Conservation (phyloP, 2,329 filamentous ascomycete genomes). For the Trichophyton rubrum region DNA sequence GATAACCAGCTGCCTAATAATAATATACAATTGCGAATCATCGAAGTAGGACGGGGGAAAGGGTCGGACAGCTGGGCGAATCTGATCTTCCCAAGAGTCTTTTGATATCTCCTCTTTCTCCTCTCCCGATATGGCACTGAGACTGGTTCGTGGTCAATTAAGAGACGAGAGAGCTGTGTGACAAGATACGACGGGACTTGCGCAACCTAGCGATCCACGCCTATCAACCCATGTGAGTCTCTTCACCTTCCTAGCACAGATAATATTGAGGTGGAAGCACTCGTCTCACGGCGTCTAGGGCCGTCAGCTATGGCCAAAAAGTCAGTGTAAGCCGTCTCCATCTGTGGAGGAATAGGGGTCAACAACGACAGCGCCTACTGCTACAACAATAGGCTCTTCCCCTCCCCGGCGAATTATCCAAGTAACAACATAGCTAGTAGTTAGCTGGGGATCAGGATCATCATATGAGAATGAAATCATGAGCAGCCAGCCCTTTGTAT, state of each 20-base stretch:
- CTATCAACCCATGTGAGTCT: conserved; percentile 8
- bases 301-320: neutral
- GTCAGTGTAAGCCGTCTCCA: no score
- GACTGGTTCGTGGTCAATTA: neutral
- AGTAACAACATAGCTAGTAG: no score
- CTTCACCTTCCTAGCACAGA: neutral
- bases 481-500: neutral
- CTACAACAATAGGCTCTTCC: neutral
- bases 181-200: conserved; percentile 10
- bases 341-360: no score
- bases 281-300: neutral
- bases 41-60: no score
- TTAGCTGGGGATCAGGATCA: no score
- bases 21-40: no score
- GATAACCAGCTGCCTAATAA: no score
- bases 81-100: no score
- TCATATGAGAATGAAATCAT: neutral
- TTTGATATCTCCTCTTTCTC: neutral
- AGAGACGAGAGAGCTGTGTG: conserved; percentile 8
- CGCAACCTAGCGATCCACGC: conserved; percentile 9
- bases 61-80: no score
- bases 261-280: neutral
- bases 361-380: neutral
- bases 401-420: no score
- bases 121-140: conserved; percentile 5